Conservation (phyloP, 257 asterid species). For the Linderniella brevidens region DNA sequence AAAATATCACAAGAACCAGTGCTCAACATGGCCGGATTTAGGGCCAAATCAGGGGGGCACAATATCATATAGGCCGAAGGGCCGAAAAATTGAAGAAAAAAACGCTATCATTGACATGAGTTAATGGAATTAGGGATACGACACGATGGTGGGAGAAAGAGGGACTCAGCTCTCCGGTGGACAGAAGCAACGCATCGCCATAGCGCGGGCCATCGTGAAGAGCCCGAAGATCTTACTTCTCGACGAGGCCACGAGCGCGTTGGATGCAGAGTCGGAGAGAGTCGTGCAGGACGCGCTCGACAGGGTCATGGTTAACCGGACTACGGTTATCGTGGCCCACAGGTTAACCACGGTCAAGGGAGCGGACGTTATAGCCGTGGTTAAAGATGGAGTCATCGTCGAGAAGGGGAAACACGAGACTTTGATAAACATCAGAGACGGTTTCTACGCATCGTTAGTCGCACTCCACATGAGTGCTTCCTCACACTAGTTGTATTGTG, state of each 20-base stretch:
- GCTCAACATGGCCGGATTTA: no score
- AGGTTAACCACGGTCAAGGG: conserved; percentile 64
- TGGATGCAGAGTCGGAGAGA: conserved; percentile 78
- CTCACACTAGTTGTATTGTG: conserved; percentile 7
- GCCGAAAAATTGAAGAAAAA: no score
- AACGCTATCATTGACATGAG: no score
- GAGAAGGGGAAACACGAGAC: conserved; percentile 71
- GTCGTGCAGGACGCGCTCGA: conserved; percentile 76
- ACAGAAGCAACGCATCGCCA: conserved; percentile 84
- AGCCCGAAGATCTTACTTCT: conserved; percentile 55
- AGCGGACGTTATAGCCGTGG: conserved; percentile 76
- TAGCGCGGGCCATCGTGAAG: conserved; percentile 71
- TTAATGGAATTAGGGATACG: conserved; percentile 35
- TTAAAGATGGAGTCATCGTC: conserved; percentile 54
- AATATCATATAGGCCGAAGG: no score
- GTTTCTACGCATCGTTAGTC: conserved; percentile 51
- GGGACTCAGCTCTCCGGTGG: conserved; percentile 79
- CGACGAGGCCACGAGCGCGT: conserved; percentile 81
- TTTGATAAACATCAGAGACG: conserved; percentile 47
- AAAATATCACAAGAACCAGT: no score
- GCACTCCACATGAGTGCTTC: conserved; percentile 42
- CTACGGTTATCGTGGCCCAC: conserved; percentile 77
- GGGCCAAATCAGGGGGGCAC: no score
- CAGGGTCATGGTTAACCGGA: conserved; percentile 52
- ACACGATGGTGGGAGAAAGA: conserved; percentile 67